Evolutionary conservation across 345 rosid species (phyloP).

Genomic region (Passiflora organensis): DNA sequence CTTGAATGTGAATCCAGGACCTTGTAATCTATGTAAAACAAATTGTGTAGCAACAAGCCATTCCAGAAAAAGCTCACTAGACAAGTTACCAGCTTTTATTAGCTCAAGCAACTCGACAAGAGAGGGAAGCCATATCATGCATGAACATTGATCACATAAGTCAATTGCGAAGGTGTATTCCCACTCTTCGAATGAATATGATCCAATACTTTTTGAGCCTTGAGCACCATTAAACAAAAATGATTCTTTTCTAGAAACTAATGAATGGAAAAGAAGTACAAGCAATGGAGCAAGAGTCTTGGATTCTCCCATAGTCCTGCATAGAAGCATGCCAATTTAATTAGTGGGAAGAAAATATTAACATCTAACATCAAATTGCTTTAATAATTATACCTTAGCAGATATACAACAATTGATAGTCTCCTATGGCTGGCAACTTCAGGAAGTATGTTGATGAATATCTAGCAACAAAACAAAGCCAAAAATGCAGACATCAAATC

Average conservation of each 20-base stretch:
- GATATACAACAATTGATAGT: slow-evolving; percentile 52
- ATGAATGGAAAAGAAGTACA: slow-evolving; percentile 60
- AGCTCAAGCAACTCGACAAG: slow-evolving; percentile 52
- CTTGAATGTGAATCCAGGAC: slow-evolving; percentile 68
- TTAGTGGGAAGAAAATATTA: slow-evolving; percentile 5
- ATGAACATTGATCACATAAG: slow-evolving; percentile 70
- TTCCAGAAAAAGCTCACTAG: slow-evolving; percentile 34
- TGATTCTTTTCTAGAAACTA: slow-evolving; percentile 49
- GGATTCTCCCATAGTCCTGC: slow-evolving; percentile 78
- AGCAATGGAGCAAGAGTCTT: slow-evolving; percentile 74
- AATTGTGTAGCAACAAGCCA: slow-evolving; percentile 55
- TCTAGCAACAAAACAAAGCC: slow-evolving; percentile 32
- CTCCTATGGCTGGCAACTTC: slow-evolving; percentile 75
- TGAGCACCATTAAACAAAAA: slow-evolving; percentile 25
- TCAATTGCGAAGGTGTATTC: slow-evolving; percentile 72
- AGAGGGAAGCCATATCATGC: slow-evolving; percentile 82
- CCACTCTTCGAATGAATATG: slow-evolving; percentile 56
- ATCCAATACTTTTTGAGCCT: slow-evolving; percentile 29
- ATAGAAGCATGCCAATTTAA: slow-evolving; percentile 14
- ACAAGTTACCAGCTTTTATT: slow-evolving; percentile 30
- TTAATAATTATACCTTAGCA: slow-evolving; percentile 56
- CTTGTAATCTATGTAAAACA: slow-evolving; percentile 61
- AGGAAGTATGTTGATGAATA: slow-evolving; percentile 75
- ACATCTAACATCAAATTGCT: slow-evolving; percentile 4
- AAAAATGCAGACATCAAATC: background rate